Conservation (phyloP, 2,329 filamentous ascomycete genomes). For the Monosporascus sp. region DNA sequence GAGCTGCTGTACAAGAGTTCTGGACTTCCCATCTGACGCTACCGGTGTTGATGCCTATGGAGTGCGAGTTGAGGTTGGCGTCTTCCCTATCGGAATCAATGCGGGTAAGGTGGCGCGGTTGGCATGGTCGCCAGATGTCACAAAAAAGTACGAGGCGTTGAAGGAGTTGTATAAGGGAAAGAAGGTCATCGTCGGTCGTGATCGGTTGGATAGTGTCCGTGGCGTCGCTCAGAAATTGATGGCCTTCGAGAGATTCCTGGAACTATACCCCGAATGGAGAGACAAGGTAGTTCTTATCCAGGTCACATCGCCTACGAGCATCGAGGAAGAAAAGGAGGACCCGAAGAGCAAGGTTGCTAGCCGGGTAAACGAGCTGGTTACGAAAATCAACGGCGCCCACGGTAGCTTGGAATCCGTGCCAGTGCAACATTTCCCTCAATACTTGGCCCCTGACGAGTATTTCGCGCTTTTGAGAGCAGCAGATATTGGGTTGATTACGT, state of each 20-base stretch:
- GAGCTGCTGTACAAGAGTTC: constrained; percentile 85
- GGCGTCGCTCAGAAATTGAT: constrained; percentile 95
- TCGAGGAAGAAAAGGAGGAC: constrained; percentile 73
- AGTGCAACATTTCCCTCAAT: constrained; percentile 92
- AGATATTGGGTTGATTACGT: constrained; percentile 91
- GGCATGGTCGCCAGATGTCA: constrained; percentile 66
- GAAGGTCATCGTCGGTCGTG: constrained; percentile 91
- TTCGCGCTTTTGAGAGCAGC: constrained; percentile 87
- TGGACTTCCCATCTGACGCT: constrained; percentile 83
- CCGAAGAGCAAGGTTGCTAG: constrained; percentile 76
- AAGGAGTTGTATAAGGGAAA: constrained; percentile 78
- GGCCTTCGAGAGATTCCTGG: constrained; percentile 88
- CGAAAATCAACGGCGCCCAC: constrained; percentile 85
- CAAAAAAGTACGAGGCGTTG: constrained; percentile 68
- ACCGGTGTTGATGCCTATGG: constrained; percentile 86
- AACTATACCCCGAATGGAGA: constrained; percentile 85
- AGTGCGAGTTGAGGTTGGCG: constrained; percentile 81
- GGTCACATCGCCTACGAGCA: constrained; percentile 81
- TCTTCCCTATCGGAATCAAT: constrained; percentile 93
- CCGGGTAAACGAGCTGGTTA: constrained; percentile 85
- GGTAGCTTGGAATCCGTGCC: constrained; percentile 86
- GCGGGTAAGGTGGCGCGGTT: constrained; percentile 69
- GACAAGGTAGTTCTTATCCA: constrained; percentile 92
- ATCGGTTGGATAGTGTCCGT: constrained; percentile 86
- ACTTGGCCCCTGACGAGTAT: constrained; percentile 84